Evolutionary conservation across 179 eudicot species (phyloP).

Genomic region (Pouteria campechiana): DNA sequence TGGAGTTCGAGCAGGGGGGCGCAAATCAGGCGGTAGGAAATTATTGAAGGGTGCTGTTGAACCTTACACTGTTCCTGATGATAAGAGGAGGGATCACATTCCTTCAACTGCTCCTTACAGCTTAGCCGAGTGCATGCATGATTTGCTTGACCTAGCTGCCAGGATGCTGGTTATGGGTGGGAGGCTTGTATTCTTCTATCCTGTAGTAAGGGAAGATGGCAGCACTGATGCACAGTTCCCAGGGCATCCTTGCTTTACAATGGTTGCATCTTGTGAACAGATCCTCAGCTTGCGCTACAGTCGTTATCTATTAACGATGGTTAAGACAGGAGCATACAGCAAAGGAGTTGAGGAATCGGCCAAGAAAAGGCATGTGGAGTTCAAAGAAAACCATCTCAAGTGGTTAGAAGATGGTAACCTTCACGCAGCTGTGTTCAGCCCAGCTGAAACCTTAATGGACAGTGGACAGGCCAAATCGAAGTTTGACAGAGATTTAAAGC

Average conservation of each 20-base stretch:
- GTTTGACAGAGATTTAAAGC: conserved; percentile 48
- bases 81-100: conserved; percentile 81
- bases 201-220: conserved; percentile 69
- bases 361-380: conserved; percentile 58
- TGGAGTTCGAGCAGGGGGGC: conserved; percentile 98
- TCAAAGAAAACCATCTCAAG: conserved; percentile 76
- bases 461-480: conserved; percentile 31
- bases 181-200: conserved; percentile 87
- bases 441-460: conserved; percentile 25
- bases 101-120: conserved; percentile 95
- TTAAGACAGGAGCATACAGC: conserved; percentile 64
- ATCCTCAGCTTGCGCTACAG: conserved; percentile 85
- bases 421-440: conserved; percentile 84
- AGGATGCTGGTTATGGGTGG: conserved; percentile 89
- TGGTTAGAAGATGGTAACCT: conserved; percentile 96
- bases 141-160: conserved; percentile 82
- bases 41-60: conserved; percentile 66
- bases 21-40: conserved; percentile 98
- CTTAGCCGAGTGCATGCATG: conserved; percentile 92
- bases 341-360: conserved; percentile 62
- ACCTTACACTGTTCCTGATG: conserved; percentile 94
- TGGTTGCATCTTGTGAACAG: conserved; percentile 75
- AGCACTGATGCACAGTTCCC: conserved; percentile 58
- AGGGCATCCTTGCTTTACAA: conserved; percentile 80
- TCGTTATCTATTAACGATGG: conserved; percentile 83